A percentile compares a stretch with the other conserved stretches of the same genome.
Evolutionary conservation across 106 monocot species (phyloP).

Genomic region (Dendrobium nobile): DNA sequence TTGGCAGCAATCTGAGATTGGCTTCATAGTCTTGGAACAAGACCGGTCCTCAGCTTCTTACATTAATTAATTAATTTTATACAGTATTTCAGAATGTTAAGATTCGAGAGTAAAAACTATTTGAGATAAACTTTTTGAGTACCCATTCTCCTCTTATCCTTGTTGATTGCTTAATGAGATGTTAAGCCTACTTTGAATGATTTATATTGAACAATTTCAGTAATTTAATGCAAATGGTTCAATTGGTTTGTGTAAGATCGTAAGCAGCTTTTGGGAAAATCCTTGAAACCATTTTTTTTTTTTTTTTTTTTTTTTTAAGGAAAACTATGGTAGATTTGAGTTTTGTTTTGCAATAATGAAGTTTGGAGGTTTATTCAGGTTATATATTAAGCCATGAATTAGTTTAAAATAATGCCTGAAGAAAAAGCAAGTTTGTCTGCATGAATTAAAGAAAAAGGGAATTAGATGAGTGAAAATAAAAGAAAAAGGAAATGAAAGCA

Average conservation of each 20-base stretch:
- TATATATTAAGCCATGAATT: not conserved
- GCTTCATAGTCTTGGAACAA: slow-evolving; percentile 21
- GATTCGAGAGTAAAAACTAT: too few relatives aligned
- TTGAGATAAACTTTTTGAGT: too few relatives aligned
- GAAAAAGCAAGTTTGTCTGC: slow-evolving; percentile 10
- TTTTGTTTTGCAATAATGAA: not conserved
- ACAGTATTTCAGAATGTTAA: not conserved
- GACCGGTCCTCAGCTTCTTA: slow-evolving; percentile 6
- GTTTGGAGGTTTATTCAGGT: not conserved
- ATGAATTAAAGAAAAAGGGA: slow-evolving; percentile 10
- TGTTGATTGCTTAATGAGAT: too few relatives aligned
- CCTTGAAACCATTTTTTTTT: too few relatives aligned
- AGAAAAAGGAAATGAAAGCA: slow-evolving; percentile 3
- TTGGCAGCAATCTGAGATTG: slow-evolving; percentile 7
- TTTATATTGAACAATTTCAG: too few relatives aligned
- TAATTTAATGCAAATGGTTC: too few relatives aligned
- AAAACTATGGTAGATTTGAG: not conserved
- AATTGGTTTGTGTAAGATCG: too few relatives aligned
- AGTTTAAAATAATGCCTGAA: not conserved
- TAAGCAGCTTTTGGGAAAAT: too few relatives aligned
- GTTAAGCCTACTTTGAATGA: too few relatives aligned
- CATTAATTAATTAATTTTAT: not conserved
- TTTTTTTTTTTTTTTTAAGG: too few relatives aligned
- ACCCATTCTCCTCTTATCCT: too few relatives aligned
- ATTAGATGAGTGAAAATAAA: slow-evolving; percentile 11